These are phyloP conservation scores for Smallanthus sonchifolius DNA, from an alignment of 129 eudicot genomes.

Conservation along the genomic window DNA sequence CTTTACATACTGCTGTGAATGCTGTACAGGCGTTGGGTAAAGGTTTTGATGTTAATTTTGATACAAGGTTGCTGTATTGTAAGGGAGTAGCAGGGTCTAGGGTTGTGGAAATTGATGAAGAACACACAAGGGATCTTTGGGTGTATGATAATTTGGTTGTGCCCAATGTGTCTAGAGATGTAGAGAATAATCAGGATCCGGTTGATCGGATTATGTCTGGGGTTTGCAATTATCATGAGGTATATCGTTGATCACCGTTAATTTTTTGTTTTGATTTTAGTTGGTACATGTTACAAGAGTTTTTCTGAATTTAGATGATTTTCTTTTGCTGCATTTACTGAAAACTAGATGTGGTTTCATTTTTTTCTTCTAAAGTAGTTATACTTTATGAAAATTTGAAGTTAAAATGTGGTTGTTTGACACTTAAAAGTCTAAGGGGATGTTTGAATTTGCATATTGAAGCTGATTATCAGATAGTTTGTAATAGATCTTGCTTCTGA, in stretches of 20 bases:
- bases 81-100: slow-evolving; percentile 77
- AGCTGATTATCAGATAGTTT: not conserved
- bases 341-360: not conserved
- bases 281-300: slow-evolving; percentile 1
- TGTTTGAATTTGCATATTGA: not conserved
- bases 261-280: not conserved
- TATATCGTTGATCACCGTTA: slow-evolving; percentile 10
- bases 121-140: slow-evolving; percentile 72
- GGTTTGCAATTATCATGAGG: slow-evolving; percentile 80
- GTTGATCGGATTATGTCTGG: slow-evolving; percentile 65
- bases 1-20: slow-evolving; percentile 82
- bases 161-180: slow-evolving; percentile 74
- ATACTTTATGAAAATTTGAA: not conserved
- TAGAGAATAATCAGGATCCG: slow-evolving; percentile 41
- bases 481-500: too few species aligned
- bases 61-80: slow-evolving; percentile 86
- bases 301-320: not conserved
- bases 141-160: slow-evolving; percentile 60
- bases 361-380: not conserved
- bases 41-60: slow-evolving; percentile 90
- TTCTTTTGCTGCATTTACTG: not conserved
- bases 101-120: slow-evolving; percentile 83
- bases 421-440: not conserved
- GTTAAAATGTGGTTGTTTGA: not conserved
- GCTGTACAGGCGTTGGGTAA: slow-evolving; percentile 83